These are phyloP conservation scores for Pyrus betulifolia DNA, from an alignment of 306 rosid genomes.

Conservation along the genomic window DNA sequence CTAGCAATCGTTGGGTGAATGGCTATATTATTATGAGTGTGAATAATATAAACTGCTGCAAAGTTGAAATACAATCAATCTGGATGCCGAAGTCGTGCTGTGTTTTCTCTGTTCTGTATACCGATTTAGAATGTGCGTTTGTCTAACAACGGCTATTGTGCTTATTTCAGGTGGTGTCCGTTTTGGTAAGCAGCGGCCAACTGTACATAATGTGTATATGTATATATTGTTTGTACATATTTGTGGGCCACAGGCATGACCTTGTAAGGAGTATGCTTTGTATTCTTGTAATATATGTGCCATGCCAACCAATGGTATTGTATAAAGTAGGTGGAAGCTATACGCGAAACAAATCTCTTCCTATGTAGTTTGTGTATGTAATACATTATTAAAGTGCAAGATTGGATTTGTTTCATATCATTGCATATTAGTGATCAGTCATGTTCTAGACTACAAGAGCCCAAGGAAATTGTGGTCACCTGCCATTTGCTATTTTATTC, in stretches of 20 bases:
- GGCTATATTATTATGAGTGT: neutral
- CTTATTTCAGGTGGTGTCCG: slow-evolving; percentile 84
- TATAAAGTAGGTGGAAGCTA: neutral
- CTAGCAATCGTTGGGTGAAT: neutral
- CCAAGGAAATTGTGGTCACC: too few species aligned
- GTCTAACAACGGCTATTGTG: neutral
- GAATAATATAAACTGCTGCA: neutral
- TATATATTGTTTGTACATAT: slow-evolving; percentile 28
- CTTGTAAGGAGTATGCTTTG: neutral
- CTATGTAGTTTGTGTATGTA: neutral
- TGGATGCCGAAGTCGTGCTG: neutral
- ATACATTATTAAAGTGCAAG: neutral
- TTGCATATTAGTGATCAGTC: neutral
- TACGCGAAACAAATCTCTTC: neutral
- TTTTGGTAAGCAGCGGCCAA: slow-evolving; percentile 55
- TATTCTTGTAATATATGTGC: neutral
- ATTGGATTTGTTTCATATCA: neutral
- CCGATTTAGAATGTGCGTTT: neutral
- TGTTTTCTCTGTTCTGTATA: neutral
- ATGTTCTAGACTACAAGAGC: neutral
- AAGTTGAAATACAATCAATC: neutral
- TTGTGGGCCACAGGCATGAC: neutral
- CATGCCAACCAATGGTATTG: neutral
- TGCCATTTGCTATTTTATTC: too few species aligned
- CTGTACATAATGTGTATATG: slow-evolving; percentile 26